Percentiles rank a stretch among this genome's conserved stretches.
Evolutionary conservation across 441 rosid genomes (phyloP).

Genomic region (Flueggea neowawraea): DNA sequence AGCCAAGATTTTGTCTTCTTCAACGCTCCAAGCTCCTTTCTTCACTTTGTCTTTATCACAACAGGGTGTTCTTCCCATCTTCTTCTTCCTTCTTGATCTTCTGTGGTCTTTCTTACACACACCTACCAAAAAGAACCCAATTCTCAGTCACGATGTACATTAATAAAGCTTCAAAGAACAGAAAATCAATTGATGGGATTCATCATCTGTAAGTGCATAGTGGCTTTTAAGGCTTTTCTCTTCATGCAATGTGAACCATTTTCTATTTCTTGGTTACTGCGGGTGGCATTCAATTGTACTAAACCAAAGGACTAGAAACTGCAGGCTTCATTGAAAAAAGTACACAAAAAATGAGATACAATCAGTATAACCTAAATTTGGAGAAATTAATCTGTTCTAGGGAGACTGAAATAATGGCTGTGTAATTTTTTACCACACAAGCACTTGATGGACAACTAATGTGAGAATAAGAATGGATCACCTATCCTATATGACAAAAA

Average conservation of each 20-base stretch:
- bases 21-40: slow-evolving; percentile 38
- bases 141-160: neutral
- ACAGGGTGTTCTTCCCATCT: slow-evolving; percentile 34
- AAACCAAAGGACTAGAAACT: neutral
- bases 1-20: slow-evolving; percentile 36
- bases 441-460: no score
- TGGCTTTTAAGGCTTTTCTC: slow-evolving; percentile 11
- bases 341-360: neutral
- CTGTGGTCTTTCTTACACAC: neutral
- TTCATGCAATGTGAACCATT: neutral
- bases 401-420: no score
- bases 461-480: neutral
- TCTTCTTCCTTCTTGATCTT: slow-evolving; percentile 5
- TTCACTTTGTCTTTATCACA: slow-evolving; percentile 26
- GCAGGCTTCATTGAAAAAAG: slow-evolving; percentile 8
- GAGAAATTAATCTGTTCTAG: neutral
- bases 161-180: neutral
- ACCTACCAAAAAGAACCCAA: neutral
- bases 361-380: neutral
- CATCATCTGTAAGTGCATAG: slow-evolving; percentile 1
- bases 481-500: neutral
- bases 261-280: neutral
- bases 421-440: no score
- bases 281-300: slow-evolving; percentile 9
- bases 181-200: slow-evolving; percentile 12